These are phyloP conservation scores for Chaetomiaceae sp. DNA, from an alignment of 2,329 filamentous ascomycete genomes.

Conservation along the genomic window DNA sequence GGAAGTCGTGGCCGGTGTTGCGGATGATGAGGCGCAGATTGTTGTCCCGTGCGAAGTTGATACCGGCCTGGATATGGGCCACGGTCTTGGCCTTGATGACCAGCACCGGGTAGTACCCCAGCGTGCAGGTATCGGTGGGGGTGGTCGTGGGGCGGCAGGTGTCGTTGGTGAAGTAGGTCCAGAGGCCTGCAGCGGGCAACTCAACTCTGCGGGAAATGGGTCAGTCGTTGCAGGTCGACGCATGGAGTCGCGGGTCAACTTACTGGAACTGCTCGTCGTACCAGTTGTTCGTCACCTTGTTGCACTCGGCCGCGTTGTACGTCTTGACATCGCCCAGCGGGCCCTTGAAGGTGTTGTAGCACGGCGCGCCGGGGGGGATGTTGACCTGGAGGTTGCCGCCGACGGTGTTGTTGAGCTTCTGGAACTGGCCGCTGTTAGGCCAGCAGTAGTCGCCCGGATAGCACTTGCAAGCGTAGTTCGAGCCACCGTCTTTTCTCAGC, in stretches of 20 bases:
- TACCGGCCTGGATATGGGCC: slow-evolving; percentile 31
- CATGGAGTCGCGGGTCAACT: slow-evolving; percentile 17
- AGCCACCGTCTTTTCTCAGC: slow-evolving; percentile 17
- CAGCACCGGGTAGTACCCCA: slow-evolving; percentile 38
- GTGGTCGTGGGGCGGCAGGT: slow-evolving; percentile 35
- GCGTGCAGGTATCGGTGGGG: slow-evolving; percentile 32
- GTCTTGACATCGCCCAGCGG: slow-evolving; percentile 34
- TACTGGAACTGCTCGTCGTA: slow-evolving; percentile 35
- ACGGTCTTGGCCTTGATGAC: slow-evolving; percentile 29
- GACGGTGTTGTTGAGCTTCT: slow-evolving; percentile 33
- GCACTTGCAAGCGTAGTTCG: slow-evolving; percentile 28
- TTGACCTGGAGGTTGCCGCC: slow-evolving; percentile 34
- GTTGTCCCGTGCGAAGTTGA: slow-evolving; percentile 39
- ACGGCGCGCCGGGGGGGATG: slow-evolving; percentile 30
- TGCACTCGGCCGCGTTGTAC: slow-evolving; percentile 34
- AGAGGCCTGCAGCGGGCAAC: slow-evolving; percentile 30
- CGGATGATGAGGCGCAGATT: slow-evolving; percentile 51
- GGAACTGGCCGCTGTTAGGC: slow-evolving; percentile 23
- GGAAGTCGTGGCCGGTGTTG: slow-evolving; percentile 54
- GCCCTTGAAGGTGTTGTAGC: slow-evolving; percentile 36
- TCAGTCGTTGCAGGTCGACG: too few relatives aligned
- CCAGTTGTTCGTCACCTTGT: slow-evolving; percentile 30
- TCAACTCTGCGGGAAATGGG: slow-evolving; percentile 19
- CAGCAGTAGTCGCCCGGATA: slow-evolving; percentile 27
- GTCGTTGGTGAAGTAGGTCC: slow-evolving; percentile 42